Evolutionary conservation across 352 stramenopile genomes (phyloP).

Genomic region (Albugo candida): DNA sequence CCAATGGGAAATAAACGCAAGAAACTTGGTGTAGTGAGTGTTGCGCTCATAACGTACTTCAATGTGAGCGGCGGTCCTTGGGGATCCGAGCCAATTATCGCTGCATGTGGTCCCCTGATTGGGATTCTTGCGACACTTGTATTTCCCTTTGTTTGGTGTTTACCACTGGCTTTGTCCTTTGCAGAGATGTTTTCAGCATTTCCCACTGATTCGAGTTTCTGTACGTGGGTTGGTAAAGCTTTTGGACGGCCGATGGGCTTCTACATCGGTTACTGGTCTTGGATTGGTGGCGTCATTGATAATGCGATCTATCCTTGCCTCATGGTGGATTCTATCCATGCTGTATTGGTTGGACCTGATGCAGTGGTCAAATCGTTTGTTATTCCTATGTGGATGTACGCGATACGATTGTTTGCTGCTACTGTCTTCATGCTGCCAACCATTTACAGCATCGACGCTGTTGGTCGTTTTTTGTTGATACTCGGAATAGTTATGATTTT

Average conservation of each 20-base stretch:
- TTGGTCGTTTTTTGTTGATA: constrained; percentile 66
- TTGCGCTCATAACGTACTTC: constrained; percentile 80
- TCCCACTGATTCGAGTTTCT: constrained; percentile 51
- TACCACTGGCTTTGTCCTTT: constrained; percentile 43
- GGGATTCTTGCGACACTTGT: constrained; percentile 35
- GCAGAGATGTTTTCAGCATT: constrained; percentile 57
- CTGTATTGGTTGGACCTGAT: constrained; percentile 15
- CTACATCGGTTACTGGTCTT: constrained; percentile 70
- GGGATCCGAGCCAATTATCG: constrained; percentile 84
- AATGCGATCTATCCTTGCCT: constrained; percentile 68
- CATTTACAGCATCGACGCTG: constrained; percentile 67
- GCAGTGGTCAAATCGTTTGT: constrained; percentile 14
- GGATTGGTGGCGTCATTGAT: constrained; percentile 59
- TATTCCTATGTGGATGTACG: constrained; percentile 31
- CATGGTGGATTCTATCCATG: constrained; percentile 38
- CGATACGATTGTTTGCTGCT: constrained; percentile 18
- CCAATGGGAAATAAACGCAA: constrained; percentile 5
- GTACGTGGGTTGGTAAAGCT: constrained; percentile 47
- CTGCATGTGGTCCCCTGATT: constrained; percentile 61
- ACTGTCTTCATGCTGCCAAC: constrained; percentile 50
- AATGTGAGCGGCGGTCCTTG: constrained; percentile 86
- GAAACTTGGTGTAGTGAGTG: constrained; percentile 41
- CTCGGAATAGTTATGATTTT: constrained; percentile 78
- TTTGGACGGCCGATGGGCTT: constrained; percentile 64
- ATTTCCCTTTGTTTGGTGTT: constrained; percentile 49